Base-by-base conservation (phyloP, 2,329 filamentous ascomycete genomes). In the Xylariaceae sp. region DNA sequence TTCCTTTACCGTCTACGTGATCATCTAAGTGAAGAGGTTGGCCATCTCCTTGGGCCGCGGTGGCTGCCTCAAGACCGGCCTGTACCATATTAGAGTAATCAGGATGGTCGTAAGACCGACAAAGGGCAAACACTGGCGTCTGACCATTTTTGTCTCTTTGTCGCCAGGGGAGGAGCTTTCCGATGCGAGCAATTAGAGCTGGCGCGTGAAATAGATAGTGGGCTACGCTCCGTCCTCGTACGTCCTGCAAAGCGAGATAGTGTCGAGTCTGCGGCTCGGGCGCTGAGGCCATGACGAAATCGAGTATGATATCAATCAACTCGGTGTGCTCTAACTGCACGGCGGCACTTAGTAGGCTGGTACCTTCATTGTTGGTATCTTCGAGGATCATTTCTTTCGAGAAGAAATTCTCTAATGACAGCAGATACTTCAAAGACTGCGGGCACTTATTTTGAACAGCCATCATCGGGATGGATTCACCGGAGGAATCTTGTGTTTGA, bases 151-250 rank as follows among this genome's bases (percentile, higher is more conserved):
- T 95, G 71, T 99, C 94, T 61, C 87, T 90, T 70, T 95, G 84
- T 54, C 84, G 82, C 94, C 94, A 99, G 8, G 90, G 88, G 49
- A 99, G 76, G 60, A 92, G 73, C 55, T 80, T 79, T 2, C 91
- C 92, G 56, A 97, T 86, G 51, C 81, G 80, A 42, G 77, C 74
- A 61, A 99, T 94, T 18, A 99, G 76, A 49, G 81, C 79, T 2
- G 94, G 94, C 8, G 89, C 86, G 66, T 96, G 88, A 73, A 99
- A 99, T 15, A 99, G 78, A 69, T 99, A 99, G 71, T 99, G 94
- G n/a, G 87, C 94, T 49, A 89, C 82, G 57, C 91, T 95, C 62
- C 94, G 85, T 19, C 92, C 94, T 75, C 91, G 87, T 36, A 81
- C 83, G 66, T 99, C 94, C 64, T 92, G 87, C 56, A 81, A 77